Evolutionary conservation across 306 rosid genomes (phyloP).

Genomic region (Lathyrus sativus): DNA sequence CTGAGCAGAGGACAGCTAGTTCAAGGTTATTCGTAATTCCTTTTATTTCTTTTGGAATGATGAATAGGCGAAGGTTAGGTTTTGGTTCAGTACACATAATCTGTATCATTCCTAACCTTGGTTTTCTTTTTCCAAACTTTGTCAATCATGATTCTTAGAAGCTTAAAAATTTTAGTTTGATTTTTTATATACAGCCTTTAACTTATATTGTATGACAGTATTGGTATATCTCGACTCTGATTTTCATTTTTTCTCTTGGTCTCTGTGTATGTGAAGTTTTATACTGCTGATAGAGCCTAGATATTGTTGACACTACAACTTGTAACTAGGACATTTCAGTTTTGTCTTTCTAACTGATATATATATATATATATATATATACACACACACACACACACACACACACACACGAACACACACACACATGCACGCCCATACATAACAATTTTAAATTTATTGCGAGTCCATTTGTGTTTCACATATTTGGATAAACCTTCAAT

Average conservation of each 20-base stretch:
- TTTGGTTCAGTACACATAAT: slow-evolving; percentile 33
- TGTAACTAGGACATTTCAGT: slow-evolving; percentile 3
- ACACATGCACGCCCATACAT: too few species aligned
- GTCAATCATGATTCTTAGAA: slow-evolving; percentile 24
- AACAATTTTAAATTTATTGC: slow-evolving; percentile 29
- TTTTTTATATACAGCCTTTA: slow-evolving; percentile 25
- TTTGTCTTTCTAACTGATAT: slow-evolving; percentile 19
- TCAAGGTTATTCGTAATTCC: slow-evolving; percentile 75
- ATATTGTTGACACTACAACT: slow-evolving; percentile 12
- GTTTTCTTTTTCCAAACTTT: slow-evolving; percentile 14
- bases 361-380: slow-evolving; percentile 29
- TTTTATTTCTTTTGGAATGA: slow-evolving; percentile 36
- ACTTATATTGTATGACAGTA: slow-evolving; percentile 8
- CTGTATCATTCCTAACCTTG: slow-evolving; percentile 30
- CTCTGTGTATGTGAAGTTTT: slow-evolving; percentile 30
- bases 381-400: too few species aligned
- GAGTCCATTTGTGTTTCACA: slow-evolving; percentile 4
- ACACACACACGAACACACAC: too few species aligned
- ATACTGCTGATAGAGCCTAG: slow-evolving; percentile 31
- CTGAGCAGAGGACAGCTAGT: slow-evolving; percentile 98
- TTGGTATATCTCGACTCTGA: slow-evolving; percentile 15
- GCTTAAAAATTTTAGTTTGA: slow-evolving; percentile 29
- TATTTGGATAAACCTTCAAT: slow-evolving; percentile 4
- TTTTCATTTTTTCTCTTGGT: slow-evolving; percentile 23
- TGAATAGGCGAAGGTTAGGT: slow-evolving; percentile 33